Conservation (phyloP, 306 rosid genomes). For the Canavalia ensiformis region DNA sequence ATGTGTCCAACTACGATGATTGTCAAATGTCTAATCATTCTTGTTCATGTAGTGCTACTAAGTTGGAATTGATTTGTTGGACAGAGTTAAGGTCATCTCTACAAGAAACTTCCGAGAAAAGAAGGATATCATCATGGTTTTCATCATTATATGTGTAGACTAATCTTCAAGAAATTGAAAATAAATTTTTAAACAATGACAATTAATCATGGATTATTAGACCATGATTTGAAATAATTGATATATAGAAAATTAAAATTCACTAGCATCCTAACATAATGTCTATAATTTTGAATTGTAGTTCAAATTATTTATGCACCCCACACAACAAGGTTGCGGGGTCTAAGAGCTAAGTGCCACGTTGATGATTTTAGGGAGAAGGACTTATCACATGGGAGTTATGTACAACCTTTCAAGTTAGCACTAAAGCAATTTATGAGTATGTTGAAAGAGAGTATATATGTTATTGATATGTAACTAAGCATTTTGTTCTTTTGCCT, state of each 20-base stretch:
- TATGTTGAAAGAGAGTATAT: conserved; percentile 41
- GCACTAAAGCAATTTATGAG: conserved; percentile 41
- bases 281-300: neutral
- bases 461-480: conserved; percentile 38
- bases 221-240: conserved; percentile 41
- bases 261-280: neutral
- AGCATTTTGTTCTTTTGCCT: conserved; percentile 50
- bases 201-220: conserved; percentile 27
- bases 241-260: neutral
- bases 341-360: conserved; percentile 11
- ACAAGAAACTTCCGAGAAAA: conserved; percentile 53
- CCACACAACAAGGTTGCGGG: conserved; percentile 17
- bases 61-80: conserved; percentile 47
- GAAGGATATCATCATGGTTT: conserved; percentile 16
- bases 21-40: conserved; percentile 55
- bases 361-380: conserved; percentile 26
- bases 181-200: neutral
- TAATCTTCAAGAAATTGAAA: conserved; percentile 38
- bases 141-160: conserved; percentile 44
- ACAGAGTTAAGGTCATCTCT: conserved; percentile 27
- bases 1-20: conserved; percentile 34
- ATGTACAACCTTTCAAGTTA: conserved; percentile 47
- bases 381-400: conserved; percentile 50
- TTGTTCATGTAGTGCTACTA: conserved; percentile 46
- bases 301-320: neutral